Evolutionary conservation across 495 filamentous ascomycete genomes (phyloP).

Genomic region (Peziza echinospora): DNA sequence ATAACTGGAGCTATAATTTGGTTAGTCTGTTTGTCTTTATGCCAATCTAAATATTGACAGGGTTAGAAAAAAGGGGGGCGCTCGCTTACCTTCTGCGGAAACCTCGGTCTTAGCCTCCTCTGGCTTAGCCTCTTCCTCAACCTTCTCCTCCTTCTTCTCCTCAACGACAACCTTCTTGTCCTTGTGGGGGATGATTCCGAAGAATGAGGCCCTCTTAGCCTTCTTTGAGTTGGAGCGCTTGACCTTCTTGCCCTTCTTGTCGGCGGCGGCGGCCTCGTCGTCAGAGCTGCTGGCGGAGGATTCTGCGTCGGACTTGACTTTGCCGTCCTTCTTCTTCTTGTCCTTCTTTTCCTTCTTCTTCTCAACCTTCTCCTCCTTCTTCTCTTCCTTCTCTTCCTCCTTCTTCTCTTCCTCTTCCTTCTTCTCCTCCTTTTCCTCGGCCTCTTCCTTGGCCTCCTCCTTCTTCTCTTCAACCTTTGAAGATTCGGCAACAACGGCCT

Average conservation of each 20-base stretch:
- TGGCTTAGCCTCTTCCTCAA: slow-evolving; percentile 22
- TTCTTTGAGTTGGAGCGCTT: slow-evolving; percentile 54
- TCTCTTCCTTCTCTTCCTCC: slow-evolving; percentile 21
- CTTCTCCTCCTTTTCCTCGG: slow-evolving; percentile 23
- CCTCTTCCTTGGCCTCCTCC: slow-evolving; percentile 19
- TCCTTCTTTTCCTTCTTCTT: slow-evolving; percentile 28
- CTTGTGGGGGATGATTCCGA: slow-evolving; percentile 53
- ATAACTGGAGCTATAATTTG: slow-evolving; percentile 16
- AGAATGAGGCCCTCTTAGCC: slow-evolving; percentile 69
- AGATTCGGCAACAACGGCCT: slow-evolving; percentile 32
- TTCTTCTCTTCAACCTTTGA: slow-evolving; percentile 30
- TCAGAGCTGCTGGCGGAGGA: slow-evolving; percentile 3
- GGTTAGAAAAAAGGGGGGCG: neutral
- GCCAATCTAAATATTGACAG: neutral
- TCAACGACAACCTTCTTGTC: slow-evolving; percentile 45
- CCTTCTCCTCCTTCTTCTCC: slow-evolving; percentile 30
- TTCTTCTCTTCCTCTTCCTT: slow-evolving; percentile 24
- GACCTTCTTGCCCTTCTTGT: slow-evolving; percentile 23
- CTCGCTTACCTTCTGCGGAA: slow-evolving; percentile 13
- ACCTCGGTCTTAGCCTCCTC: slow-evolving; percentile 22
- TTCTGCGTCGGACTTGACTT: neutral
- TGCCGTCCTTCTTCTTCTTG: slow-evolving; percentile 19
- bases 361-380: slow-evolving; percentile 21
- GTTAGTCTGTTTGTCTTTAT: neutral
- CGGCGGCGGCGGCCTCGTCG: slow-evolving; percentile 22